Base-by-base conservation (phyloP, 495 filamentous ascomycete species). In the Xylaria palmicola region DNA sequence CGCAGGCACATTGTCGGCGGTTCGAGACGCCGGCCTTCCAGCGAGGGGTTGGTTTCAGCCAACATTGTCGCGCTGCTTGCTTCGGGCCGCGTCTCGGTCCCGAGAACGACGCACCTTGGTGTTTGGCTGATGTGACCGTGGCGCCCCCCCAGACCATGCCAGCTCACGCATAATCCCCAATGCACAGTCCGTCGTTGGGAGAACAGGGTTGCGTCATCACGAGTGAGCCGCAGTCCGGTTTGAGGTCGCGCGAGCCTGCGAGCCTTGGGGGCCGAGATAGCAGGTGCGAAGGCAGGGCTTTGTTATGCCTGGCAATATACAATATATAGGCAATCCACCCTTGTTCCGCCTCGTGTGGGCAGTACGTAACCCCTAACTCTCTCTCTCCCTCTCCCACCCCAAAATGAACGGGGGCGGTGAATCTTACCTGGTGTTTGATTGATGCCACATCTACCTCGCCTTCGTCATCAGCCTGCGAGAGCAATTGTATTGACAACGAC, bases 81-180 rank as follows among this genome's bases (percentile, higher is more conserved):
- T n/a, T n/a, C n/a, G 54, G 48, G 17, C 7, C 37, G 29, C 22
- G 17, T n/a, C n/a, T 57, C 54, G 54, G 54, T 57, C 54, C 54
- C 54, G 54, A 57, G 43, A 15, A 20, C 36, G 0, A 2, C 32
- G 5, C 15, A 36, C 13, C 13, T 6, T 36, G 32, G 6, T 6
- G 13, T 36, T 4, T 1, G 13, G 13, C 45, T 6, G 32, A 29
- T 22, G 5, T 10, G 29, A 51, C 48, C 6, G 4, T 34, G 48
- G 29, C 12, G 6, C 9, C 27, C 8, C 32, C 6, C 32, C n/a
- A n/a, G n/a, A 36, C 6, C 10, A 55, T 53, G 32, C 15, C 17
- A 20, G 19, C 26, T 17, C 30, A 19, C 57, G 57, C 57, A 60
- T 4, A 3, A 43, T 45, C 57, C 57, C 57, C 57, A 60, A 52